Conservation (phyloP, 1,284 basidiomycete genomes). For the Hymenochaete sp. region DNA sequence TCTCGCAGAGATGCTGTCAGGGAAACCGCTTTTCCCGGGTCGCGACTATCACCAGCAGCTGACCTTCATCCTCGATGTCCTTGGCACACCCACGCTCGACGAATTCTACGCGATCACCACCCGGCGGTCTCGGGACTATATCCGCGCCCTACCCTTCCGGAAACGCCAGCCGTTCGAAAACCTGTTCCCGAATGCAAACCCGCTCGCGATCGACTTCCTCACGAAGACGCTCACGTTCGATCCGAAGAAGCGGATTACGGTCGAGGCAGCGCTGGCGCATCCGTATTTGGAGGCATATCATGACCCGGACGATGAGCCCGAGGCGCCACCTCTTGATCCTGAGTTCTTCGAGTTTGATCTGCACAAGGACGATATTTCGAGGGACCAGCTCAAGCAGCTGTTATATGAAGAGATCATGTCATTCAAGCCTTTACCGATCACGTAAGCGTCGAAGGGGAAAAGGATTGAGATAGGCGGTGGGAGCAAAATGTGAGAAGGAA, state of each 20-base stretch:
- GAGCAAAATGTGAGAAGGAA: too few relatives aligned
- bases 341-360: conserved; percentile 93
- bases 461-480: too few relatives aligned
- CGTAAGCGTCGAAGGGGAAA: too few relatives aligned
- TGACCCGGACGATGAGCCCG: conserved; percentile 89
- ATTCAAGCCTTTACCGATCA: conserved; percentile 61
- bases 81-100: conserved; percentile 87
- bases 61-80: conserved; percentile 81
- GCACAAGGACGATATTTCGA: conserved; percentile 88
- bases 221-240: conserved; percentile 89
- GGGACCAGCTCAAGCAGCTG: conserved; percentile 67
- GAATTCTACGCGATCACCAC: conserved; percentile 90
- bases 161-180: conserved; percentile 72
- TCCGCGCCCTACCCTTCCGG: conserved; percentile 81
- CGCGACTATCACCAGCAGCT: conserved; percentile 96
- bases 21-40: conserved; percentile 92
- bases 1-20: conserved; percentile 92
- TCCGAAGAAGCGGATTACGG: conserved; percentile 87
- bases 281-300: conserved; percentile 90
- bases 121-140: conserved; percentile 80
- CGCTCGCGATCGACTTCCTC: conserved; percentile 84
- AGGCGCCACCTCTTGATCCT: conserved; percentile 81
- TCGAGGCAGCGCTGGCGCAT: conserved; percentile 85
- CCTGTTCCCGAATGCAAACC: conserved; percentile 82
- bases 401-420: conserved; percentile 70